A percentile compares a stretch with the other conserved stretches of the same genome.
phyloP scores from a whole-genome alignment of 352 stramenopile species.

The Thalassiosira delicatula region DNA sequence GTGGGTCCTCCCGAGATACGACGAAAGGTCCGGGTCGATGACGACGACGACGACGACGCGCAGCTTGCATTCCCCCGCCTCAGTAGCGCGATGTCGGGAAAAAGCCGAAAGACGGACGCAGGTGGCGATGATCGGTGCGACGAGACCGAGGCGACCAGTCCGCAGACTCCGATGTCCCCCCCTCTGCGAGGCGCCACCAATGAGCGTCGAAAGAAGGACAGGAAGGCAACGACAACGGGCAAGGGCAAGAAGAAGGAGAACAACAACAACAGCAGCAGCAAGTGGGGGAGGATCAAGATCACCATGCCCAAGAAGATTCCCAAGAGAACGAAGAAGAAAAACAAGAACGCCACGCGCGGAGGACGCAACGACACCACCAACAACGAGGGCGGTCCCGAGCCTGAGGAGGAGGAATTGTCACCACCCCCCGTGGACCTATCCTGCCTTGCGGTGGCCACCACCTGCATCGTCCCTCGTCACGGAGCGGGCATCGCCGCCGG shows the following conservation, averaged over 20 bases:
- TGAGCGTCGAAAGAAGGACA: conserved; percentile 28
- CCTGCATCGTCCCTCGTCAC: conserved; percentile 45
- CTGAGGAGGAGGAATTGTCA: too few relatives aligned
- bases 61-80: background rate
- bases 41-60: background rate
- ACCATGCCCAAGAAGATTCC: conserved; percentile 47
- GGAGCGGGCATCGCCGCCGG: conserved; percentile 44
- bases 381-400: too few relatives aligned
- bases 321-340: conserved; percentile 21
- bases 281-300: conserved; percentile 42
- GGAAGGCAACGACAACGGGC: too few relatives aligned
- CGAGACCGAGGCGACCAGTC: conserved; percentile 27
- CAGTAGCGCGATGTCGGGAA: background rate
- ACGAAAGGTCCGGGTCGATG: conserved; percentile 3
- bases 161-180: conserved; percentile 8
- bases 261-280: too few relatives aligned
- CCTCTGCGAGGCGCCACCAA: too few relatives aligned
- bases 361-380: too few relatives aligned
- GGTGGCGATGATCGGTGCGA: conserved; percentile 1
- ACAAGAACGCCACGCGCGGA: too few relatives aligned
- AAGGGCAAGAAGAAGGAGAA: too few relatives aligned
- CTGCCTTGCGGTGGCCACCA: conserved; percentile 45
- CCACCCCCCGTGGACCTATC: conserved; percentile 40
- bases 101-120: conserved; percentile 3
- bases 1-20: conserved; percentile 42